Evolutionary conservation across 495 filamentous ascomycete genomes (phyloP), one percentile per base, ranked within the genome.

Genomic region (Penicillium alfredii): DNA sequence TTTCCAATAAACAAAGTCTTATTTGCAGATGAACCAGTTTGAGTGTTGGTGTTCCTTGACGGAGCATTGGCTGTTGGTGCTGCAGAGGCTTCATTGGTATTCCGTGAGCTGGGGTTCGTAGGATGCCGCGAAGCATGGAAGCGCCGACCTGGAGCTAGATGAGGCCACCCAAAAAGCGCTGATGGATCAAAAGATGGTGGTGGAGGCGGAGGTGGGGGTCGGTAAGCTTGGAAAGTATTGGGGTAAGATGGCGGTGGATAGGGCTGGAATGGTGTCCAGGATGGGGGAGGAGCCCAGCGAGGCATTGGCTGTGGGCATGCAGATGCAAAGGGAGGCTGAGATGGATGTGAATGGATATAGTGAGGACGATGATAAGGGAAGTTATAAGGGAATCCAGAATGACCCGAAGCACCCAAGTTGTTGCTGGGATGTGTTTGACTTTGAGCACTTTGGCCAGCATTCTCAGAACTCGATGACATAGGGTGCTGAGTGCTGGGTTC

Each of bases 1-100:
- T 99, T 99, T 42, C 90, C 92, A 39, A 95, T 79, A 53, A 94
- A 99, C 25, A 99, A 69, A 15, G 88, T 87, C 36, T 84, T 80
- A 44, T 83, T 77, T 47, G 69, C 77, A 46, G 72, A 60, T 16
- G 78, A 72, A 27, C 52, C 59, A 44, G 71, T 63, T 34, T 69
- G 51, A 38, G 80, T 14, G 13, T 14, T 20, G 23, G 18, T 22
- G 13, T 18, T 30, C 12, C n/a, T 25, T 17, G 30, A 30, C 15
- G 33, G 19, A 6, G 17, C n/a, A 25, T 23, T 30, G 13, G 15
- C 25, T 26, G 35, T 27, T 13, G 34, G 19, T 12, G 28, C 24
- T 20, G 18, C 23, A 24, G 31, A 31, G 10, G 47, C 10, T 21
- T 22, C 17, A 7, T 37, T 37, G 33, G 45, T 2, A 8, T 31